Evolutionary conservation across 495 filamentous ascomycete species (phyloP), one percentile per base, ranked within the genome.

Genomic region (Penicillium pancosmium): DNA sequence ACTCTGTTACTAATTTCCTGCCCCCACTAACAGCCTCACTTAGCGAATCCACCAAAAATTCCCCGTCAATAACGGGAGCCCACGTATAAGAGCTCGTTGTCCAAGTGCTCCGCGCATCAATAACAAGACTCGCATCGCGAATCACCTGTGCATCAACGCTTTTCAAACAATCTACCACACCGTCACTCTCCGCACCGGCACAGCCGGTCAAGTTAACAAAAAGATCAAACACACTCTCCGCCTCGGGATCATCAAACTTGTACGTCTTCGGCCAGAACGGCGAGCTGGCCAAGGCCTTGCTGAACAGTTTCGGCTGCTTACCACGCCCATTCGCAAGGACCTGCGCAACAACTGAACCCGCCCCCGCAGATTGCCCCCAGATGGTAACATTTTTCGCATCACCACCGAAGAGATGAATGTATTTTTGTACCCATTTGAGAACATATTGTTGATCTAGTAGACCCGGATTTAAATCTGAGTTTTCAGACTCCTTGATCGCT

Each of bases 221-320:
- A 13, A 73, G 66, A 49, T 74, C 62, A 58, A 83, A 85, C 2
- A 84, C 74, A 15, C 56, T 76, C 56, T 86, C 78, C 3, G 81
- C 73, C 57, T 84, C 72, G 6, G 76, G 71, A 3, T 67, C 67
- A 48, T 84, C 72, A 60, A 80, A 81, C 5, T 59, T 54, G 64
- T 86, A 86, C 13, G 80, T 84, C 62, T 81, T 84, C 0, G 82
- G 82, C 84, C 84, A 87, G 65, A 84, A 88, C 0, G 84, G 85
- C 3, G 78, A 82, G 55, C 78, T 83, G 5, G 81, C 81, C n/a
- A 87, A 74, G 0, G 84, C 85, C 60, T 82, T 82, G 12, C 56
- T 64, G 62, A 84, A 84, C 36, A 78, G 62, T 35, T 66, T 66
- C 15, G 69, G 76, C 12, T 70, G 51, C 10, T 63, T 64, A 27